phyloP scores from a whole-genome alignment of 179 eudicot species.

The Vitellaria paradoxa region DNA sequence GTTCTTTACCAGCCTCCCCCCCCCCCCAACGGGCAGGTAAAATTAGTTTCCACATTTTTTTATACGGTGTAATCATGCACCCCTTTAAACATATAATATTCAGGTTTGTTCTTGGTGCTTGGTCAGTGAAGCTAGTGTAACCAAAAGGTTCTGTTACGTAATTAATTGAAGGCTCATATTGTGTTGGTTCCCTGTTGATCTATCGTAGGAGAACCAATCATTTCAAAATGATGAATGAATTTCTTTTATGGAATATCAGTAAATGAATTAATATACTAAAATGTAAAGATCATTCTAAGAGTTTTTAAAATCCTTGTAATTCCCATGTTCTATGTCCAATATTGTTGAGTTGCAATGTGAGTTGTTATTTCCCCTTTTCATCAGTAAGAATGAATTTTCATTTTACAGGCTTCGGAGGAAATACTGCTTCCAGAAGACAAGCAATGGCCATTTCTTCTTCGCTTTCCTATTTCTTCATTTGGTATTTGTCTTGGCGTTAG shows the following conservation, averaged over 20 bases:
- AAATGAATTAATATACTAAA: background rate
- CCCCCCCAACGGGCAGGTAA: too few species aligned
- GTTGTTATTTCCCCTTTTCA: background rate
- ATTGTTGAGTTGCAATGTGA: conserved; percentile 1
- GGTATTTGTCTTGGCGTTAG: conserved; percentile 91
- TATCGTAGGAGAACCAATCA: background rate
- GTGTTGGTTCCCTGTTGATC: background rate
- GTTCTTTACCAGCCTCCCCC: background rate
- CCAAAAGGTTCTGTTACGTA: background rate
- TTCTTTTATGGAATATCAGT: too few species aligned
- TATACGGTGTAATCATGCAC: too few species aligned
- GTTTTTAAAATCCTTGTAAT: background rate
- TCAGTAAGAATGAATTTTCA: conserved; percentile 9
- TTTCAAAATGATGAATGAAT: background rate
- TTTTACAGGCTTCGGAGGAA: conserved; percentile 68
- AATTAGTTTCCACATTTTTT: background rate
- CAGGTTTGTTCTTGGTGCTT: background rate
- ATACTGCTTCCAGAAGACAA: conserved; percentile 78
- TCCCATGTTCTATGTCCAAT: background rate
- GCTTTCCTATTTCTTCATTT: conserved; percentile 71
- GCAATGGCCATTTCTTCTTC: conserved; percentile 89
- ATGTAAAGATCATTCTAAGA: background rate
- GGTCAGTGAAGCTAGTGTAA: background rate
- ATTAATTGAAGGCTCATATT: background rate
- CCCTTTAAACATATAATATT: too few species aligned